Conservation (phyloP, 345 rosid genomes). For the Tarenaya hassleriana region DNA sequence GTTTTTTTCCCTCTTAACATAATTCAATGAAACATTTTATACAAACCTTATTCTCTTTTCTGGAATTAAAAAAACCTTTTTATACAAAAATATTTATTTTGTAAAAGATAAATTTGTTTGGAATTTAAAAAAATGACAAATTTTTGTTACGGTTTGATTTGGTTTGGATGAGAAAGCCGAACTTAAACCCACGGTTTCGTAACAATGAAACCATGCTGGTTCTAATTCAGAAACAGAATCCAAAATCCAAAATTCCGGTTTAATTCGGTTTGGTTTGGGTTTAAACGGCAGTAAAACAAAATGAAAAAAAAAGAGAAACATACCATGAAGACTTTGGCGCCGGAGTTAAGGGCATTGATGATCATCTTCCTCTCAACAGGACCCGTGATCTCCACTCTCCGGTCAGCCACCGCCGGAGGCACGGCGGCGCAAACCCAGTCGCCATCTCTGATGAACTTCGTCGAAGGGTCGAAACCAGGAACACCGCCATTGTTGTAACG, state of each 20-base stretch:
- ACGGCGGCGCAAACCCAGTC: conserved; percentile 67
- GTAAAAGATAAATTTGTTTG: too few species aligned
- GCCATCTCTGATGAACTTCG: conserved; percentile 58
- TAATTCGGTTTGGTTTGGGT: neutral
- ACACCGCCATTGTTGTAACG: conserved; percentile 46
- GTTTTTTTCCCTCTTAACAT: too few species aligned
- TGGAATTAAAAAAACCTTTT: too few species aligned
- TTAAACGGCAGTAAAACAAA: neutral
- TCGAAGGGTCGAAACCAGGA: conserved; percentile 81
- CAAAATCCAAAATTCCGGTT: neutral
- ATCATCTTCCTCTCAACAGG: conserved; percentile 93
- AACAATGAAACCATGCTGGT: too few species aligned
- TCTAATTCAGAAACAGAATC: too few species aligned
- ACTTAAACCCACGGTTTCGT: too few species aligned
- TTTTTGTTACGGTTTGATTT: too few species aligned
- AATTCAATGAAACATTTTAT: too few species aligned
- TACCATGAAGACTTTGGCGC: conserved; percentile 95
- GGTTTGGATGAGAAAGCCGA: too few species aligned
- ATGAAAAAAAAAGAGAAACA: neutral
- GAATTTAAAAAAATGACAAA: too few species aligned
- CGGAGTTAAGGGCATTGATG: conserved; percentile 93
- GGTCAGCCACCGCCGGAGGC: conserved; percentile 67
- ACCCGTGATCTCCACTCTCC: conserved; percentile 85
- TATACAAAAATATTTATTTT: too few species aligned
- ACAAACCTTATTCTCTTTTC: too few species aligned